Percentiles rank a stretch among this genome's conserved stretches.
Evolutionary conservation across 2,329 filamentous ascomycete genomes (phyloP).

Genomic region (Tolypocladium tropicale): DNA sequence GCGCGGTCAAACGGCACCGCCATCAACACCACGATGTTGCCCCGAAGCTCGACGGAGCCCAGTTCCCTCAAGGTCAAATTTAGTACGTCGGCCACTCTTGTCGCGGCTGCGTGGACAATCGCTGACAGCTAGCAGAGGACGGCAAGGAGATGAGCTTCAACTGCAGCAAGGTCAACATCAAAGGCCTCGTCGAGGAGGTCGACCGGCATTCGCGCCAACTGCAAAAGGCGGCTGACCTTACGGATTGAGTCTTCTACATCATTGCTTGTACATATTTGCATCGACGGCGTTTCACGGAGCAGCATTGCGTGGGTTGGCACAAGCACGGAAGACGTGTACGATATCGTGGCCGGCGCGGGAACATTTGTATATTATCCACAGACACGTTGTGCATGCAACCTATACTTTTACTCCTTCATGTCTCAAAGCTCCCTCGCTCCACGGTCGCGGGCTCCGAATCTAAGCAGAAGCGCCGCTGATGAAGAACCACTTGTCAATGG

Average conservation of each 20-base stretch:
- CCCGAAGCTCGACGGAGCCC: conserved; percentile 56
- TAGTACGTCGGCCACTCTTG: conserved; percentile 45
- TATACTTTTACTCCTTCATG: conserved; percentile 5
- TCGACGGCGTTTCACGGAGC: conserved; percentile 21
- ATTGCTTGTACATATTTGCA: conserved; percentile 14
- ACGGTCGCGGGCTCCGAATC: conserved; percentile 10
- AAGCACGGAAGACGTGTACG: conserved; percentile 5
- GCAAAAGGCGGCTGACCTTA: conserved; percentile 73
- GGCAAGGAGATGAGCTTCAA: conserved; percentile 84
- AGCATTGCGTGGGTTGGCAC: not conserved
- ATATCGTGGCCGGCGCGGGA: conserved; percentile 2
- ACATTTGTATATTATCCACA: conserved; percentile 18
- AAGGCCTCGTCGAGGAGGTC: conserved; percentile 78
- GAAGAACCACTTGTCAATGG: conserved; percentile 99
- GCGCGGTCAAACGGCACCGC: conserved; percentile 64
- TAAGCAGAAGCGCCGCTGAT: conserved; percentile 92
- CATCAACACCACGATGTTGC: conserved; percentile 67
- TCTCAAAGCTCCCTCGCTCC: not conserved
- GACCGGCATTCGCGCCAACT: conserved; percentile 79
- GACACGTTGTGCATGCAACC: not conserved
- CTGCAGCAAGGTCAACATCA: conserved; percentile 70
- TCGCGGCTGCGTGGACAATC: not conserved
- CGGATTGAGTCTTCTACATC: conserved; percentile 24
- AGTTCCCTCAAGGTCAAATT: conserved; percentile 72
- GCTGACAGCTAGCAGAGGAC: conserved; percentile 54